Evolutionary conservation across 2,329 filamentous ascomycete species (phyloP).

Genomic region (Colletotrichum agaves): DNA sequence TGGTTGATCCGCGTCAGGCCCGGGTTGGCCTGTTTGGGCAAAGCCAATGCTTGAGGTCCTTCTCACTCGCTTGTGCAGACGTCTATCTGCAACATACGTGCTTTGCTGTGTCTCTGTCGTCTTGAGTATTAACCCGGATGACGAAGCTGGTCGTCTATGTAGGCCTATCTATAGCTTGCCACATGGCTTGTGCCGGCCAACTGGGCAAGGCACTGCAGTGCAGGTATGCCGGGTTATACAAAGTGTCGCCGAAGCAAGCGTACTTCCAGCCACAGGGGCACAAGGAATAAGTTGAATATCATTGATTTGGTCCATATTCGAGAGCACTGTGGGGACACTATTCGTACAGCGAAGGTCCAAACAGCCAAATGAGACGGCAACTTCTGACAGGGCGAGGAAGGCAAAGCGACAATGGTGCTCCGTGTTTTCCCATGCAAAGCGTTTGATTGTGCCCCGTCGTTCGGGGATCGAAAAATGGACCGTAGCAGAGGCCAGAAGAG

Average conservation of each 20-base stretch:
- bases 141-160: background rate
- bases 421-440: background rate
- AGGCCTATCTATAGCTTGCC: slow-evolving; percentile 4
- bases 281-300: background rate
- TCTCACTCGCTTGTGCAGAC: slow-evolving; percentile 10
- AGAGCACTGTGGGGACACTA: background rate
- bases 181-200: background rate
- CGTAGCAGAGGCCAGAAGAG: slow-evolving; percentile 20
- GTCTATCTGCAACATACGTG: background rate
- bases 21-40: slow-evolving; percentile 32
- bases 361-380: background rate
- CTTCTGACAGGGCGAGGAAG: background rate
- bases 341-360: background rate
- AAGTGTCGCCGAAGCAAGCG: background rate
- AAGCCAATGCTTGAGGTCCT: slow-evolving; percentile 18
- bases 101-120: slow-evolving; percentile 7
- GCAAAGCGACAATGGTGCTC: background rate
- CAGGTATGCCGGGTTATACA: background rate
- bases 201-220: background rate
- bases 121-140: slow-evolving; percentile 11
- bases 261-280: background rate
- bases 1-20: slow-evolving; percentile 32
- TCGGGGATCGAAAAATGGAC: slow-evolving; percentile 1
- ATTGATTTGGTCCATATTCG: background rate
- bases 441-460: slow-evolving; percentile 18